These are phyloP conservation scores for Lichtheimia corymbifera DNA, from an alignment of 371 early-diverging fungal species.

Conservation along the genomic window DNA sequence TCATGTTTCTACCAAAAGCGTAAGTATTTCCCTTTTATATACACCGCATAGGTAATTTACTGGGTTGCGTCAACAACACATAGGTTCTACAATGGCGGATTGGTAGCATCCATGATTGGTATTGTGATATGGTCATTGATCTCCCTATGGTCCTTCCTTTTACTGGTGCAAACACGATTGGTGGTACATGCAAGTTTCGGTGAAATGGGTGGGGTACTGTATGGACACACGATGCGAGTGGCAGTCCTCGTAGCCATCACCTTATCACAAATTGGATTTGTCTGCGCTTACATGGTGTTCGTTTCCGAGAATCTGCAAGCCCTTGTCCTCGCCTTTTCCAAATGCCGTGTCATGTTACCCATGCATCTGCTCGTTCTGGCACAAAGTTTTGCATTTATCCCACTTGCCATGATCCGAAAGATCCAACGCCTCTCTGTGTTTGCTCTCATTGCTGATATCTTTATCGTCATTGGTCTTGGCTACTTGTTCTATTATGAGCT, in stretches of 20 bases:
- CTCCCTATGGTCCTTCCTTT: constrained; percentile 61
- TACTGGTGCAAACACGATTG: constrained; percentile 61
- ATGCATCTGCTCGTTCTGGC: constrained; percentile 64
- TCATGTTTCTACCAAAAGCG: constrained; percentile 81
- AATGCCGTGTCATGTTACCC: constrained; percentile 55
- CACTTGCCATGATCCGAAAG: constrained; percentile 80
- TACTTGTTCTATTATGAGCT: constrained; percentile 80
- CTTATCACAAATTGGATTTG: constrained; percentile 86
- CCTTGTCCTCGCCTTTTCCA: constrained; percentile 60
- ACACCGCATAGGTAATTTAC: no score
- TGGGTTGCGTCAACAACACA: not conserved
- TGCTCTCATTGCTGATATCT: constrained; percentile 83
- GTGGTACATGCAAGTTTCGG: constrained; percentile 66
- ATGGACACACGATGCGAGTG: constrained; percentile 70
- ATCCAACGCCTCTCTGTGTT: constrained; percentile 80
- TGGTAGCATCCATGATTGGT: constrained; percentile 59
- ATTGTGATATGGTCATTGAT: constrained; percentile 57
- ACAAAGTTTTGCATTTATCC: constrained; percentile 79
- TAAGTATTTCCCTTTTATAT: constrained; percentile 27
- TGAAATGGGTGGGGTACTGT: constrained; percentile 72
- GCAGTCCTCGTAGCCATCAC: constrained; percentile 78
- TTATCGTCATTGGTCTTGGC: constrained; percentile 78
- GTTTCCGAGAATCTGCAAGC: constrained; percentile 82
- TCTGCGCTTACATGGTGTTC: constrained; percentile 87
- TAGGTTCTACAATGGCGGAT: constrained; percentile 71